phyloP scores from a whole-genome alignment of 805 yeast species.

The Wickerhamiella dianesei region DNA sequence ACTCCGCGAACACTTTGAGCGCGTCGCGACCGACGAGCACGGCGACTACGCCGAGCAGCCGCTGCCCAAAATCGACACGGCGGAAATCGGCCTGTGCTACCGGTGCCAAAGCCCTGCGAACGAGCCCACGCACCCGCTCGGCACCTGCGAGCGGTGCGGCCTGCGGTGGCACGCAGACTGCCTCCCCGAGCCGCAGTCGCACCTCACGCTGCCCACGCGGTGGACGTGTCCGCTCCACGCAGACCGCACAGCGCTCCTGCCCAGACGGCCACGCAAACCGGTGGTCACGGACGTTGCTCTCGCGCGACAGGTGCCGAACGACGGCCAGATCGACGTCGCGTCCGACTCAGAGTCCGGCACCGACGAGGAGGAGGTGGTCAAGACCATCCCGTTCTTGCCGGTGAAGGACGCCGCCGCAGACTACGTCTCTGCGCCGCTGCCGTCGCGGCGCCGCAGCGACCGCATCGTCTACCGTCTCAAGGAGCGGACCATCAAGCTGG shows the following conservation, averaged over 20 bases:
- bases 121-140: slow-evolving; percentile 60
- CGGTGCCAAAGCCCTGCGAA: slow-evolving; percentile 58
- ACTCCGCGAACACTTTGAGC: slow-evolving; percentile 57
- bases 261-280: slow-evolving; percentile 35
- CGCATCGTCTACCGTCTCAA: slow-evolving; percentile 51
- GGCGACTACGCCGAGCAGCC: slow-evolving; percentile 60
- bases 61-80: slow-evolving; percentile 36
- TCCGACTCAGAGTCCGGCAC: slow-evolving; percentile 23
- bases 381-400: slow-evolving; percentile 27
- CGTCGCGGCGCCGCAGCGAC: slow-evolving; percentile 18
- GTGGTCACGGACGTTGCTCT: slow-evolving; percentile 41
- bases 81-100: slow-evolving; percentile 58
- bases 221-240: slow-evolving; percentile 18
- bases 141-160: slow-evolving; percentile 79
- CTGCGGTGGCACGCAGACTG: slow-evolving; percentile 18
- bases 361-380: slow-evolving; percentile 12
- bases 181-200: slow-evolving; percentile 12
- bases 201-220: slow-evolving; percentile 11
- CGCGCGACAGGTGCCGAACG: slow-evolving; percentile 37
- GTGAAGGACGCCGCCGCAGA: slow-evolving; percentile 26
- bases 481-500: slow-evolving; percentile 53
- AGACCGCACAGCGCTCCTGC: slow-evolving; percentile 10
- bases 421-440: slow-evolving; percentile 26
- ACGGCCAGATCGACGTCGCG: slow-evolving; percentile 47
- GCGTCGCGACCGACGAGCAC: slow-evolving; percentile 48